Evolutionary conservation across 768 basidiomycete genomes (phyloP).

Genomic region (Rhizopogon vinicolor): DNA sequence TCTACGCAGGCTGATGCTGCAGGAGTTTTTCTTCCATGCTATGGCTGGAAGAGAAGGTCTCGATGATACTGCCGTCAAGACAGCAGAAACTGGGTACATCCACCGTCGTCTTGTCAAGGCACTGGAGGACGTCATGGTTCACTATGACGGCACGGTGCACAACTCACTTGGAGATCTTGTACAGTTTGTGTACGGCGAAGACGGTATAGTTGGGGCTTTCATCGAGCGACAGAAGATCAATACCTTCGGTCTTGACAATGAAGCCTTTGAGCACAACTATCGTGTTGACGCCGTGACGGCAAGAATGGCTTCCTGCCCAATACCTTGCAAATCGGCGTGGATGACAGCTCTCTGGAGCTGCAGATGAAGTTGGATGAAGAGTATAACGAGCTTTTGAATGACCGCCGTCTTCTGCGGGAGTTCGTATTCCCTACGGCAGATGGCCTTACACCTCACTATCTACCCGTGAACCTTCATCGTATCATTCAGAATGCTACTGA

Average conservation of each 20-base stretch:
- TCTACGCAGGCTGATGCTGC: slow-evolving; percentile 90
- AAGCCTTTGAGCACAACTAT: slow-evolving; percentile 86
- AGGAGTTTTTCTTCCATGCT: slow-evolving; percentile 99
- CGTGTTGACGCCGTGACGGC: slow-evolving; percentile 90
- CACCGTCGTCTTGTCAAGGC: slow-evolving; percentile 98
- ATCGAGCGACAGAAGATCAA: slow-evolving; percentile 96
- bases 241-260: slow-evolving; percentile 77
- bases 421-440: slow-evolving; percentile 85
- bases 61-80: slow-evolving; percentile 99
- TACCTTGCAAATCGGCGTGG: slow-evolving; percentile 82
- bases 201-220: slow-evolving; percentile 97
- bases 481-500: slow-evolving; percentile 86
- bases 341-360: slow-evolving; percentile 77
- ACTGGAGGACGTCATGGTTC: slow-evolving; percentile 94
- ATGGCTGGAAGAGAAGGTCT: slow-evolving; percentile 99
- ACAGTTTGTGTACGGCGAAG: slow-evolving; percentile 96
- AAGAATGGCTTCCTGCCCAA: slow-evolving; percentile 75
- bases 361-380: slow-evolving; percentile 85
- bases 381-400: slow-evolving; percentile 57
- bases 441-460: slow-evolving; percentile 69
- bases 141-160: slow-evolving; percentile 96
- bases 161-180: slow-evolving; percentile 96
- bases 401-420: slow-evolving; percentile 72
- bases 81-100: slow-evolving; percentile 98
- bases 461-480: slow-evolving; percentile 93